phyloP scores from a whole-genome alignment of 176 grass and related monocot genomes.

The Aegilops longissima region DNA sequence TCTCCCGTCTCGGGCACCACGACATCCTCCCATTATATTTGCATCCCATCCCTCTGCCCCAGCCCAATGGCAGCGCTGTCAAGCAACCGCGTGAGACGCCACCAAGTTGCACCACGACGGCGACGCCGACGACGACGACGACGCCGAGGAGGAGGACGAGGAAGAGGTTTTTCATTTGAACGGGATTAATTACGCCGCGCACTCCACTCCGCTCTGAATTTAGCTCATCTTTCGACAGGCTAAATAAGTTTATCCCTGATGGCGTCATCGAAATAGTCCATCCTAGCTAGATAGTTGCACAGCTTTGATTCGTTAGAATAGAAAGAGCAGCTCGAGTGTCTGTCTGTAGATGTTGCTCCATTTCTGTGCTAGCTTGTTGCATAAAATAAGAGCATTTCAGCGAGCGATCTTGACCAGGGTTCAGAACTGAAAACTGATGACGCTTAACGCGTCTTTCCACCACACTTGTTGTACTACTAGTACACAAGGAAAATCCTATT shows the following conservation, averaged over 20 bases:
- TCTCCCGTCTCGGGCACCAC: background rate
- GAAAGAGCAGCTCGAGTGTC: no score
- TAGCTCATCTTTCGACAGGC: background rate
- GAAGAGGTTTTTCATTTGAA: background rate
- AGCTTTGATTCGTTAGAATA: no score
- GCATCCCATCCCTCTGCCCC: background rate
- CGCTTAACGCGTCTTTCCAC: no score
- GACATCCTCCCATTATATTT: background rate
- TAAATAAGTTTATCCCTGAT: no score
- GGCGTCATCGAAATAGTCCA: no score
- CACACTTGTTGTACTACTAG: no score
- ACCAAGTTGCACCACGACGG: background rate
- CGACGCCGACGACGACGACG: background rate
- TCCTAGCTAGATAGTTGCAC: no score
- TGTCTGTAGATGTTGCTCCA: no score
- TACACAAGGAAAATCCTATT: no score
- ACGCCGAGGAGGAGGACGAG: background rate
- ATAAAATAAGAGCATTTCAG: background rate
- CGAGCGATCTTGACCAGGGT: background rate
- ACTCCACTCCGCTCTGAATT: background rate
- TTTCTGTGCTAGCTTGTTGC: no score
- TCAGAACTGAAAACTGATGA: background rate
- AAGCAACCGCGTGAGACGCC: conserved; percentile 39
- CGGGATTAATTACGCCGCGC: background rate
- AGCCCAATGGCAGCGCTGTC: conserved; percentile 11